phyloP scores from a whole-genome alignment of 208 protist genomes.

The Leishmania tropica region DNA sequence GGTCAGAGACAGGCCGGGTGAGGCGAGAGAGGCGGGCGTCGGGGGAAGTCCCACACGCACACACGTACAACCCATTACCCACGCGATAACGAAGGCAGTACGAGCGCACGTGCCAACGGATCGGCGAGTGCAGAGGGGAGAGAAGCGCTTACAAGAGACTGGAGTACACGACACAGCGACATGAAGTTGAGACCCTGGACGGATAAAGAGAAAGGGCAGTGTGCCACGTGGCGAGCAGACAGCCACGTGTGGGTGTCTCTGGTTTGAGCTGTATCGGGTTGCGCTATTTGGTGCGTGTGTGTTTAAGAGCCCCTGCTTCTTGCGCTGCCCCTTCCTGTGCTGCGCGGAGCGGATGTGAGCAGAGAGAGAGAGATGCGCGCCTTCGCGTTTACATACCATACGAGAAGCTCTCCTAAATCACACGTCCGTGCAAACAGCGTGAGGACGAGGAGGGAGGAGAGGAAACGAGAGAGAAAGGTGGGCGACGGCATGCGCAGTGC shows the following conservation, averaged over 20 bases:
- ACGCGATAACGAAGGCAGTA: background rate
- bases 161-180: background rate
- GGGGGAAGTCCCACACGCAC: background rate
- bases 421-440: background rate
- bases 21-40: too few relatives aligned
- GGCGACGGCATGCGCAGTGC: background rate
- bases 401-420: background rate
- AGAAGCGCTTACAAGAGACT: background rate
- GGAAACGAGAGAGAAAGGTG: background rate
- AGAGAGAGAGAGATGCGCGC: background rate
- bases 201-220: background rate
- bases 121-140: background rate
- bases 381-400: background rate
- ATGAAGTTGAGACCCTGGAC: background rate
- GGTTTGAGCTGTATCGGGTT: background rate
- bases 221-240: background rate
- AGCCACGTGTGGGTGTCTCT: background rate
- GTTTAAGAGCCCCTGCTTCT: background rate
- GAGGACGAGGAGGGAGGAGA: background rate
- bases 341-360: background rate
- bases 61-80: background rate
- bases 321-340: background rate
- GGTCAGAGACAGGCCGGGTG: too few relatives aligned
- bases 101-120: background rate
- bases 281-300: background rate